Conservation (phyloP, 139 green algal species). For the Helicosporidium sp. region DNA sequence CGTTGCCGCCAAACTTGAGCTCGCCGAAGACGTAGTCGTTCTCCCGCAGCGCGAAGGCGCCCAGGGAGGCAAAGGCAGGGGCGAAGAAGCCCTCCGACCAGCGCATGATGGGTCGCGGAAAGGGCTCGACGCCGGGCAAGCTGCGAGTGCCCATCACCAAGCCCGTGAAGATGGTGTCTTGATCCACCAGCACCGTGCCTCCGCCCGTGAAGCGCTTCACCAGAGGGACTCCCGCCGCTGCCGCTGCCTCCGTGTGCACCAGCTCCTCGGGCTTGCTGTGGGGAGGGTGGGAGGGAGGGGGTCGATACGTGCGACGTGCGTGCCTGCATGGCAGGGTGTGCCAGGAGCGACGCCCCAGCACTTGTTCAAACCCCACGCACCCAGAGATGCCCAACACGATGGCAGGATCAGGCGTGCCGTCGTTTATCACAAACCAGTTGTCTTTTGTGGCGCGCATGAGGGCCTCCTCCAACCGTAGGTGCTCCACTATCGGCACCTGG, state of each 20-base stretch:
- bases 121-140: slow-evolving; percentile 41
- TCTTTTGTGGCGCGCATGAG: slow-evolving; percentile 36
- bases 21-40: slow-evolving; percentile 78
- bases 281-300: too few species aligned
- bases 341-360: too few species aligned
- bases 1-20: slow-evolving; percentile 91
- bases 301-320: too few species aligned
- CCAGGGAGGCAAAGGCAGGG: slow-evolving; percentile 36
- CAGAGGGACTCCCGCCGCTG: slow-evolving; percentile 27
- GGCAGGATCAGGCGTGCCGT: slow-evolving; percentile 38
- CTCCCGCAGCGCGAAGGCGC: slow-evolving; percentile 45
- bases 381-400: slow-evolving; percentile 84
- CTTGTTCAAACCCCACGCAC: slow-evolving; percentile 22
- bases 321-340: too few species aligned
- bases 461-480: slow-evolving; percentile 71
- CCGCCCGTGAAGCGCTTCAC: slow-evolving; percentile 82
- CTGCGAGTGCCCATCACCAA: slow-evolving; percentile 21
- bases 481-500: slow-evolving; percentile 36
- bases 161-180: slow-evolving; percentile 42
- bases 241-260: slow-evolving; percentile 35
- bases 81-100: slow-evolving; percentile 67
- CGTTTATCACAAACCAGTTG: slow-evolving; percentile 80
- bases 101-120: slow-evolving; percentile 72
- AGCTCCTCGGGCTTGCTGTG: slow-evolving; percentile 55
- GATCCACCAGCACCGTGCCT: slow-evolving; percentile 88